Base-by-base conservation (phyloP, 306 rosid species). In the Vicia faba region DNA sequence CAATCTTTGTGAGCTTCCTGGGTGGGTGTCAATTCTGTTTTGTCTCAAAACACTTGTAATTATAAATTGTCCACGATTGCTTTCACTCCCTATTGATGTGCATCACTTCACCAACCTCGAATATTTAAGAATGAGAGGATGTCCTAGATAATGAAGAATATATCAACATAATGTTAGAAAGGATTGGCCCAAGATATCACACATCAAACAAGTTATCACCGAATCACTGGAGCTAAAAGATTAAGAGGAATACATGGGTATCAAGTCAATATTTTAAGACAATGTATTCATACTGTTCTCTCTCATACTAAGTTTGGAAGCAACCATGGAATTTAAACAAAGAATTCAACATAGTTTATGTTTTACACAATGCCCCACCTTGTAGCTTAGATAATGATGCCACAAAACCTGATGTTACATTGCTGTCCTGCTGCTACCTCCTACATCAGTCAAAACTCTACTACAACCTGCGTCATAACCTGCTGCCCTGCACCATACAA, bases 171-270 rank as follows among this genome's bases (percentile, higher is more conserved):
- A 5, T 2, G 43, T 20, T 0, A 57, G 70, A 64, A 10, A 12
- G 1, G 53, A 64, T 28, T 64, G 43, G 57, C 18, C 1, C 11
- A 29, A 45, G 23, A 45, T 64, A 28, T 64, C 70, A 20, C 57
- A 45, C 57, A 64, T 64, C 6, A 45, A 64, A 10, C 46, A 16
- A 15, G 65, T 59, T 18, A 0, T 0, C 15, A 35, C 15, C 15
- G 10, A 13, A 14, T 31, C 7, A 8, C 4, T 7, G 7, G 7
- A 29, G n/a, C 20, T 0, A 13, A 3, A 57, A 13, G 13, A n/a
- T n/a, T 54, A 31, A 56, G 20, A 12, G 2, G 61, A 12, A 23
- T 2, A 11, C 36, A 23, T 4, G 3, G 36, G 12, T 54, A 54
- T 20, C 23, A 20, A 1, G 23, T 2, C 23, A 20, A 20, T 20